Evolutionary conservation across 2,329 filamentous ascomycete species (phyloP).

Genomic region (Fusarium tricinctum): DNA sequence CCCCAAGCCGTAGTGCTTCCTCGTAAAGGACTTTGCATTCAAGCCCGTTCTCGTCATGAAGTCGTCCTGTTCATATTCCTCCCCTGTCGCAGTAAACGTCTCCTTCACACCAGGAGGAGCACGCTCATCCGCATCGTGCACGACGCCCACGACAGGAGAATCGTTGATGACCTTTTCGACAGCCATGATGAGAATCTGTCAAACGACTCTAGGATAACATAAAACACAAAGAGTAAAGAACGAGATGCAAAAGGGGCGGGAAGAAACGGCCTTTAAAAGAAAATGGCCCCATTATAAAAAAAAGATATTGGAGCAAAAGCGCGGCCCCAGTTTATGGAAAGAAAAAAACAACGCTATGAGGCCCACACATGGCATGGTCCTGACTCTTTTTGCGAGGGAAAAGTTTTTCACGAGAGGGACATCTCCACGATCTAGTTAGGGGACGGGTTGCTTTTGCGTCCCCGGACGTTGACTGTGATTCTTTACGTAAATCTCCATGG

Average conservation of each 20-base stretch:
- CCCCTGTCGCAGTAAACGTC: slow-evolving; percentile 17
- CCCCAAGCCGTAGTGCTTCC: slow-evolving; percentile 45
- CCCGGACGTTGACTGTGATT: slow-evolving; percentile 10
- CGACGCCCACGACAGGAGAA: slow-evolving; percentile 2
- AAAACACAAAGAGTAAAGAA: background rate
- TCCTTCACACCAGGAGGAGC: slow-evolving; percentile 9
- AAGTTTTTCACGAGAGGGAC: slow-evolving; percentile 3
- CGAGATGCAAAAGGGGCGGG: background rate
- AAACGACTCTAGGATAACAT: background rate
- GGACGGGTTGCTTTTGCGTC: background rate
- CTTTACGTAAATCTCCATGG: slow-evolving; percentile 44
- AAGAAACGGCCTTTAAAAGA: slow-evolving; percentile 23
- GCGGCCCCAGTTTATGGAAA: slow-evolving; percentile 24
- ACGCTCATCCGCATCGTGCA: slow-evolving; percentile 24
- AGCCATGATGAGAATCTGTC: slow-evolving; percentile 16
- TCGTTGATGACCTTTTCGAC: slow-evolving; percentile 27
- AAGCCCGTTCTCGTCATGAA: slow-evolving; percentile 49
- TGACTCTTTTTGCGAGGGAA: slow-evolving; percentile 14
- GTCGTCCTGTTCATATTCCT: slow-evolving; percentile 43
- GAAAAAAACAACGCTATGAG: slow-evolving; percentile 25
- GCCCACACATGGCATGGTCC: slow-evolving; percentile 31
- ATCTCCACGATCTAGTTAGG: slow-evolving; percentile 27
- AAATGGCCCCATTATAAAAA: slow-evolving; percentile 34
- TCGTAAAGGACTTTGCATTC: slow-evolving; percentile 42
- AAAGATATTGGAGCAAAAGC: slow-evolving; percentile 13